Percentiles rank a stretch among this genome's conserved stretches.
phyloP scores from a whole-genome alignment of 768 basidiomycete genomes.

The Hebeloma cylindrosporum region DNA sequence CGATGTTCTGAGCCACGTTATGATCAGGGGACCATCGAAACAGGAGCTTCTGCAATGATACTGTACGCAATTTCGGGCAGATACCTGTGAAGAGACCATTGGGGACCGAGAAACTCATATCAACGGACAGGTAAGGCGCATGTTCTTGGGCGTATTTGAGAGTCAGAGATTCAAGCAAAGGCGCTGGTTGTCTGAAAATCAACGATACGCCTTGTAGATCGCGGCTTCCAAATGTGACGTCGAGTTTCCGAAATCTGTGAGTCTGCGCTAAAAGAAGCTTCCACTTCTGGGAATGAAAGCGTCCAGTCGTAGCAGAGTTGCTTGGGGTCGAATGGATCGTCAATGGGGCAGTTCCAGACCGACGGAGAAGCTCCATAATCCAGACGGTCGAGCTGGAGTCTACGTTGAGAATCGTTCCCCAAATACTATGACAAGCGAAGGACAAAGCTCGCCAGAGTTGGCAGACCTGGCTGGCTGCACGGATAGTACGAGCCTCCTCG shows the following conservation, averaged over 20 bases:
- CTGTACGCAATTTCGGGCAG: no score
- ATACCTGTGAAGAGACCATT: no score
- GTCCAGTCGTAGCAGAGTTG: neutral
- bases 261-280: neutral
- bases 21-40: no score
- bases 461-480: neutral
- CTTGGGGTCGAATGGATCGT: neutral
- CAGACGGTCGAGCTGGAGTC: neutral
- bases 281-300: neutral
- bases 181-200: neutral
- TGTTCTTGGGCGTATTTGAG: no score
- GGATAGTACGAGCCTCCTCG: neutral
- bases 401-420: slow-evolving; percentile 4
- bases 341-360: slow-evolving; percentile 1
- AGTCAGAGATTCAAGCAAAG: slow-evolving; percentile 1
- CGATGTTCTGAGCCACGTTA: no score
- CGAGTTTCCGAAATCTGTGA: neutral
- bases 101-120: no score
- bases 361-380: neutral
- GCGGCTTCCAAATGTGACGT: neutral
- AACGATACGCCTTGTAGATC: neutral
- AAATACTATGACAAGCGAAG: neutral
- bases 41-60: no score
- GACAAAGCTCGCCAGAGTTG: neutral
- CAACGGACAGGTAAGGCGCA: no score